A percentile compares a stretch with the other conserved stretches of the same genome.
Evolutionary conservation across 352 stramenopile species (phyloP).

Genomic region (Globisporangium solare): DNA sequence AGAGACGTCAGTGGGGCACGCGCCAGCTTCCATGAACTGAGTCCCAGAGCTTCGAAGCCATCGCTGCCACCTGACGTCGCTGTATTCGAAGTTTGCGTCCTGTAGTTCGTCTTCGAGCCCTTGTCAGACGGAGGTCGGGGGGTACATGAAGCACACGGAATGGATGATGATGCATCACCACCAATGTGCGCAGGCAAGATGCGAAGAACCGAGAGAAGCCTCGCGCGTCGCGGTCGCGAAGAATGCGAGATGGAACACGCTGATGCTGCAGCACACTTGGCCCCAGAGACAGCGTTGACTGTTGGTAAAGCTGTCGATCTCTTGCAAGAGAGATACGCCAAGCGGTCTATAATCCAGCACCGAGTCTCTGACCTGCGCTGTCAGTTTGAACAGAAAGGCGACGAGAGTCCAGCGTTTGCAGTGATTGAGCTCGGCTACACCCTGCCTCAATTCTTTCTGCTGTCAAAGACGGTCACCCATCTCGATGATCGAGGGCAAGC

Average conservation of each 20-base stretch:
- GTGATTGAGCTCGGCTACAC: not conserved
- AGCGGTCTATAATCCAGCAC: not conserved
- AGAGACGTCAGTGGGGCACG: no score
- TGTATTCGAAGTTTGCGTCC: conserved; percentile 14
- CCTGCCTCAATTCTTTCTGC: not conserved
- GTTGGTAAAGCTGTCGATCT: no score
- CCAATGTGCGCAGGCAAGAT: no score
- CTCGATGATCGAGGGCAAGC: not conserved
- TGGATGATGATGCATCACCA: not conserved
- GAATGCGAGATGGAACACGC: no score
- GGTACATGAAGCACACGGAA: conserved; percentile 9
- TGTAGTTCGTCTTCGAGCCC: conserved; percentile 12
- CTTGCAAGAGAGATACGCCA: no score
- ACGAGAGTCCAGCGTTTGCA: not conserved
- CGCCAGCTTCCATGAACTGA: no score
- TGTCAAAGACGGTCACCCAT: no score
- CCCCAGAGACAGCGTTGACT: no score
- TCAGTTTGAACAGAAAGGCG: not conserved
- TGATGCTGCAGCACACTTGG: no score
- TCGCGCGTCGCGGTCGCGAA: no score
- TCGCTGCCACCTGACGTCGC: conserved; percentile 19
- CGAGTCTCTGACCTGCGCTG: not conserved
- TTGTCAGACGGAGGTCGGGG: not conserved
- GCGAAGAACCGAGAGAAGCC: no score
- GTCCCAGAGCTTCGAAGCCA: no score